phyloP scores from a whole-genome alignment of 805 yeast species.

The Sugiyamaella mastotermitis region DNA sequence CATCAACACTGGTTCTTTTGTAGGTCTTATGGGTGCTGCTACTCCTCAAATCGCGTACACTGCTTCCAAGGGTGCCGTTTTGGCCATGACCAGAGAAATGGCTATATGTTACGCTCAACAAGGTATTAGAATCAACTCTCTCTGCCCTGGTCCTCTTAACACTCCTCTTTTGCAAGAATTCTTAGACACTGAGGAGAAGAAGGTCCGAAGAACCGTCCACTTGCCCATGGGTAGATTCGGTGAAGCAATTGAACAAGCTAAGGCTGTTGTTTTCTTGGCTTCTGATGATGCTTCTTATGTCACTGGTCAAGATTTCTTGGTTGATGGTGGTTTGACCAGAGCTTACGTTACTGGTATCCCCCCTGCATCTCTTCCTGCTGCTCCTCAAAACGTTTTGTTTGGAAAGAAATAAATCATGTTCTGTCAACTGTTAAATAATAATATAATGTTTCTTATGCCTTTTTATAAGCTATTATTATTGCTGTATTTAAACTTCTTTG shows the following conservation, averaged over 20 bases:
- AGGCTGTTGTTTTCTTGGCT: slow-evolving; percentile 53
- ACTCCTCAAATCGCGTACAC: slow-evolving; percentile 36
- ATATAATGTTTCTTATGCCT: neutral
- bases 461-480: neutral
- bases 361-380: slow-evolving; percentile 21
- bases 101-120: slow-evolving; percentile 57
- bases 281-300: slow-evolving; percentile 45
- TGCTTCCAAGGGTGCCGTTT: slow-evolving; percentile 35
- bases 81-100: slow-evolving; percentile 35
- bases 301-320: slow-evolving; percentile 57
- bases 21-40: slow-evolving; percentile 34
- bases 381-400: slow-evolving; percentile 26
- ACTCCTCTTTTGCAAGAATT: slow-evolving; percentile 56
- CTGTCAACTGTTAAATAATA: neutral
- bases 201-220: slow-evolving; percentile 35
- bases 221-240: slow-evolving; percentile 56
- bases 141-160: slow-evolving; percentile 56
- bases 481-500: no score
- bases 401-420: slow-evolving; percentile 19
- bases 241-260: slow-evolving; percentile 59
- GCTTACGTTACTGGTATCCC: slow-evolving; percentile 27
- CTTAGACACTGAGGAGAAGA: slow-evolving; percentile 47
- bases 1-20: slow-evolving; percentile 35
- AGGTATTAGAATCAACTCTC: slow-evolving; percentile 48
- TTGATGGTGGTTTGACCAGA: slow-evolving; percentile 45